Base-by-base conservation (phyloP, 2,329 filamentous ascomycete species). In the Geosmithia flava region DNA sequence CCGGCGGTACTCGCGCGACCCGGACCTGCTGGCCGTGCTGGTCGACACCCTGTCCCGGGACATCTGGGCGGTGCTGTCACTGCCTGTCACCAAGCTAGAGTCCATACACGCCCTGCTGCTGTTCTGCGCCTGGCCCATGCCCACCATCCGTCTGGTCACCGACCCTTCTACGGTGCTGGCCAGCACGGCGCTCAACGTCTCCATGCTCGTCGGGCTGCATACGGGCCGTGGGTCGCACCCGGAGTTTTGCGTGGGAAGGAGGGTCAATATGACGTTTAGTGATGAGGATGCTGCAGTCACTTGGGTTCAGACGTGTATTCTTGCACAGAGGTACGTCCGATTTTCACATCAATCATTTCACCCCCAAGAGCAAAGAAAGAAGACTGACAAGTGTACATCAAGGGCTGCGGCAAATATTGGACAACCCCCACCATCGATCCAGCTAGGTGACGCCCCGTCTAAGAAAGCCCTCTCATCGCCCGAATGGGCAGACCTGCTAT, bases 211-310 rank as follows among this genome's bases (percentile, higher is more conserved):
- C 3, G 75, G 75, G 1, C 59, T 76, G 20, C 74, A 78, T 50
- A 75, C 71, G 0, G 74, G 74, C 5, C 68, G 66, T 10, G 75
- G 74, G n/a, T 65, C 64, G 1, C 67, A 76, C 47, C 66, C 67
- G 0, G 70, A 74, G 51, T 74, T 73, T 48, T 64, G 65, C 41
- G 63, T 71, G 13, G 69, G 70, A 0, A 58, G 65, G 7, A 67
- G 67, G 19, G 65, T 68, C 47, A 63, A 67, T 20, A 63, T 68
- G 44, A 64, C 62, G 2, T 66, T 69, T 42, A 70, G 70, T 0
- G 68, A 77, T 47, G 70, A 76, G 49, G 74, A 77, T 49, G 74
- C 74, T 2, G 65, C 67, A 1, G 70, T 64, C 44, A 75, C 74
- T 0, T 78, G 75, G 75, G 64, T 72, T 2, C 72, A 71, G 1